Conservation (phyloP, 495 filamentous ascomycete genomes). For the Talaromyces stipitatus region DNA sequence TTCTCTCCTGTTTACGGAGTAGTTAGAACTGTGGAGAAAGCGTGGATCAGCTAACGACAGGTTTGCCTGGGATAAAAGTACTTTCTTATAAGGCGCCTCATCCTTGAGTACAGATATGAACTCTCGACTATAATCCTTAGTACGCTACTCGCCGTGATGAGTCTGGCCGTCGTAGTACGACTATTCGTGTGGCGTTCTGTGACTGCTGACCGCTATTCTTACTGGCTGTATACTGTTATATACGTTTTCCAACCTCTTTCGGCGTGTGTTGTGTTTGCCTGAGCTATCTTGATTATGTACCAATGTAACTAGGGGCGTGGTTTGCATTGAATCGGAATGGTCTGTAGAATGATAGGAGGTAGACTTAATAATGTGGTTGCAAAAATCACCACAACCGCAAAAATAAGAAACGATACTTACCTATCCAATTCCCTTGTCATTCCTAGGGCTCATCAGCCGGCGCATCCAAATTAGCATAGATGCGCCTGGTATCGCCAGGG, state of each 20-base stretch:
- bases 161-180: not conserved
- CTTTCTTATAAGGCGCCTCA: not conserved
- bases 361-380: no score
- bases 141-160: not conserved
- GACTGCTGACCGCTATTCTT: not conserved
- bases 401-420: no score
- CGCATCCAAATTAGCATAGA: no score
- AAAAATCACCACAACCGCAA: no score
- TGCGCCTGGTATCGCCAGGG: no score
- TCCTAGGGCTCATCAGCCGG: no score
- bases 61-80: no score
- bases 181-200: not conserved
- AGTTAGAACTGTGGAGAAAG: not conserved
- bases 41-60: not conserved
- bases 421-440: no score
- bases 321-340: no score
- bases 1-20: not conserved
- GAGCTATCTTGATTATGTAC: no score
- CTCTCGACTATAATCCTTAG: not conserved
- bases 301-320: no score
- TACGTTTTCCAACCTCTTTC: not conserved
- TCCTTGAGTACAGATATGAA: not conserved
- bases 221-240: conserved; percentile 1
- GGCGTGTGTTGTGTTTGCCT: not conserved
- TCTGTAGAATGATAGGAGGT: no score